A percentile compares a stretch with the other conserved stretches of the same genome.
These are phyloP conservation scores for Suhomyces anneliseae DNA, from an alignment of 1,139 yeast genomes.

Conservation along the genomic window DNA sequence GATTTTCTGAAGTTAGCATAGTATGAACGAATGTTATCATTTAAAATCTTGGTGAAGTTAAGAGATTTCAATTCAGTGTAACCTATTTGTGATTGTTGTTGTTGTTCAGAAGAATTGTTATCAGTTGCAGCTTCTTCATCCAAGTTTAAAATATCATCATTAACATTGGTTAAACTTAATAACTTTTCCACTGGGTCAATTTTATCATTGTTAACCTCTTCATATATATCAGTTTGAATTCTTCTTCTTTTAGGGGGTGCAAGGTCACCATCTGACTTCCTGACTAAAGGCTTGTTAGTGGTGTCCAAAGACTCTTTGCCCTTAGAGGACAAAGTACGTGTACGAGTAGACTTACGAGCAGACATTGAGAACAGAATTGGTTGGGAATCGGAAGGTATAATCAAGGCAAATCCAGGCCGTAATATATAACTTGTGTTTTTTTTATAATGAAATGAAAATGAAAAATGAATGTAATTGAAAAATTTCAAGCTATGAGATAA, in stretches of 20 bases:
- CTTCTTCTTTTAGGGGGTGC: conserved; percentile 5
- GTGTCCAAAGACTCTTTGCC: conserved; percentile 12
- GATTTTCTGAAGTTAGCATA: conserved; percentile 28
- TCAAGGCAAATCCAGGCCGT: conserved; percentile 7
- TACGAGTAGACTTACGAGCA: conserved; percentile 37
- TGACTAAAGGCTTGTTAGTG: conserved; percentile 15
- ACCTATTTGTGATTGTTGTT: neutral
- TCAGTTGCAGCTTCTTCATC: conserved; percentile 14
- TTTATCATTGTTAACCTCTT: conserved; percentile 24
- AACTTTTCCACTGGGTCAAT: conserved; percentile 49
- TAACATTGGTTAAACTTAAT: conserved; percentile 36
- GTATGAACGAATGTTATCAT: conserved; percentile 40
- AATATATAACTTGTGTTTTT: neutral
- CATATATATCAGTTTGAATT: conserved; percentile 4
- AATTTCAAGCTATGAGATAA: conserved; percentile 1
- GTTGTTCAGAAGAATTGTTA: conserved; percentile 5
- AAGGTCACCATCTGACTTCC: conserved; percentile 6
- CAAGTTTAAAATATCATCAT: conserved; percentile 30
- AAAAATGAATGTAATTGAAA: conserved; percentile 1
- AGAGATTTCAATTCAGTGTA: conserved; percentile 21
- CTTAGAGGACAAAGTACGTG: conserved; percentile 26
- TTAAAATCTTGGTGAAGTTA: conserved; percentile 41
- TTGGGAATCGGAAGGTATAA: neutral
- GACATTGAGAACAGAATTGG: conserved; percentile 16
- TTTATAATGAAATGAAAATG: conserved; percentile 1